Evolutionary conservation across 1,284 basidiomycete genomes (phyloP), one percentile per base, ranked within the genome.

Genomic region (Cutaneotrichosporon daszewskae): DNA sequence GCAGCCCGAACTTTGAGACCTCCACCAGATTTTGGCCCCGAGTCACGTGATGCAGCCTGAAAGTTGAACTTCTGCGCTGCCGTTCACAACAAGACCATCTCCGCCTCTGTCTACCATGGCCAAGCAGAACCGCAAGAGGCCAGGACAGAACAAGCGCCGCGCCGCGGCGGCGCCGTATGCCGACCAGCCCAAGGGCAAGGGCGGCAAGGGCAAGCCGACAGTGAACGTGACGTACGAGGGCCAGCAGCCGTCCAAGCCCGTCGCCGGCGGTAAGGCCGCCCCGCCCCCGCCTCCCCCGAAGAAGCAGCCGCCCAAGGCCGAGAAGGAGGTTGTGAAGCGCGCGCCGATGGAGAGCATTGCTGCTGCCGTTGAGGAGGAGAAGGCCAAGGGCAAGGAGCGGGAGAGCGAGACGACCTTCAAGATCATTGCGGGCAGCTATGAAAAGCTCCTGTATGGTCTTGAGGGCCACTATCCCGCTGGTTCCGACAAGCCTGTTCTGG

Each of bases 381-480:
- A 55, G 43, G 40, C 20, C 28, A 43, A 63, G 47, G 51, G 47
- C 23, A 57, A 57, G 28, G 54, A 44, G 2, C 24, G 23, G 14
- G 36, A 37, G 17, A 29, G 20, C 20, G 43, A 12, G 17, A 17
- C 16, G 5, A 79, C 80, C 3, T 95, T 95, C 76, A 84, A 88
- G 69, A 74, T 96, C 52, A 75, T 96, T 24, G 85, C 83, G 0
- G 94, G 94, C 0, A 87, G 89, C 10, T 97, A 97, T 69, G 94
- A 98, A 75, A 92, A 94, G 60, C 75, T 96, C 10, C 77, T 97
- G 13, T 97, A 97, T 62, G 94, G 94, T 23, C 75, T 96, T 18
- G 79, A 89, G 53, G 88, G 84, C 18, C 74, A 77, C 0, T 61
- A 62, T 37, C 62, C 61, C 12, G 29, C 53, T 14, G 44, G 45